These are phyloP conservation scores for Phaeosphaeria sp. DNA, from an alignment of 2,329 filamentous ascomycete genomes.

Conservation along the genomic window DNA sequence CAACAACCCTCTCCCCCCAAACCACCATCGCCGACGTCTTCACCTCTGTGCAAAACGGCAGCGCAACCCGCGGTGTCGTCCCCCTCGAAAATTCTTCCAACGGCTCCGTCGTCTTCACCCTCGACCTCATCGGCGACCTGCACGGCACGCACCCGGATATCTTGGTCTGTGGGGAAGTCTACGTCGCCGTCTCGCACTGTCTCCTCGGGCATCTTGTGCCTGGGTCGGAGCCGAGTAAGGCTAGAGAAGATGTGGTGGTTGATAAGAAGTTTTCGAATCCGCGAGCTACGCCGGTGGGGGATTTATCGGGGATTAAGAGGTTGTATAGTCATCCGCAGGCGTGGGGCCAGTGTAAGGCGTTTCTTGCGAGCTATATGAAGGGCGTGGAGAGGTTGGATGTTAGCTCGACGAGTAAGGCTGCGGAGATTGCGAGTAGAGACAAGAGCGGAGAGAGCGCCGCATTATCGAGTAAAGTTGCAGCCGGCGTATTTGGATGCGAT, in stretches of 20 bases:
- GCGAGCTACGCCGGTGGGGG: constrained; percentile 12
- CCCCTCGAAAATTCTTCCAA: constrained; percentile 98
- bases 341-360: constrained; percentile 86
- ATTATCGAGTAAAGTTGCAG: constrained; percentile 78
- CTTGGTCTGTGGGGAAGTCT: constrained; percentile 81
- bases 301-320: constrained; percentile 70
- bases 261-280: constrained; percentile 3
- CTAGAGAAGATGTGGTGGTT: neutral
- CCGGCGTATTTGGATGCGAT: constrained; percentile 69
- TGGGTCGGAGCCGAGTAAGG: neutral
- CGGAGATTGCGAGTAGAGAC: constrained; percentile 72
- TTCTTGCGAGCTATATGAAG: constrained; percentile 74
- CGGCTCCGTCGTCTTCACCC: constrained; percentile 86
- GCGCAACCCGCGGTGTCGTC: constrained; percentile 76
- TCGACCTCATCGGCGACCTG: constrained; percentile 86
- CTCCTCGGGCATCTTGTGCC: constrained; percentile 66
- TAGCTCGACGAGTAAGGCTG: constrained; percentile 83
- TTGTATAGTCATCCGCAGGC: constrained; percentile 95
- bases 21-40: constrained; percentile 74
- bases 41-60: constrained; percentile 72
- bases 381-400: constrained; percentile 82
- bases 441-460: constrained; percentile 72
- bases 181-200: constrained; percentile 87
- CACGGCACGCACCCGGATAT: constrained; percentile 70
- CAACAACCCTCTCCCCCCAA: constrained; percentile 49